Conservation (phyloP, 495 filamentous ascomycete genomes). For the Aspergillus avenaceus region DNA sequence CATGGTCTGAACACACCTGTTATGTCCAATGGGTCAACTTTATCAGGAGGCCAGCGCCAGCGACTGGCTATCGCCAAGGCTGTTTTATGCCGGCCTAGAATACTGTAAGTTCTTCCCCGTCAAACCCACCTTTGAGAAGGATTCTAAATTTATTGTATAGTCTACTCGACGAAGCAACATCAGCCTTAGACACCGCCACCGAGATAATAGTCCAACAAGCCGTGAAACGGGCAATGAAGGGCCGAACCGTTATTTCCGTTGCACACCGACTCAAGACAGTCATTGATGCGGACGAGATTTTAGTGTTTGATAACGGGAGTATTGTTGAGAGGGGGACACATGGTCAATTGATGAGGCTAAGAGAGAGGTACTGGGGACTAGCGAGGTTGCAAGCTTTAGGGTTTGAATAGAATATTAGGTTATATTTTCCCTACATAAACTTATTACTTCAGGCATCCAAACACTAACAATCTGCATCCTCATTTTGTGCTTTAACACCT, state of each 20-base stretch:
- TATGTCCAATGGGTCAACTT: neutral
- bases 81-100: conserved; percentile 32
- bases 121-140: too few relatives aligned
- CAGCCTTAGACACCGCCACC: conserved; percentile 53
- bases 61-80: conserved; percentile 45
- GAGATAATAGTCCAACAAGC: conserved; percentile 68
- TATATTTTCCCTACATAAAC: too few relatives aligned
- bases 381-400: conserved; percentile 12
- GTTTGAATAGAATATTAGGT: too few relatives aligned
- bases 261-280: conserved; percentile 45
- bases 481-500: too few relatives aligned
- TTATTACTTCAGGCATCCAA: too few relatives aligned
- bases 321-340: conserved; percentile 35
- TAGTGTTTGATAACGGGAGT: conserved; percentile 35
- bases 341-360: conserved; percentile 26
- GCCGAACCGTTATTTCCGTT: conserved; percentile 37
- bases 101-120: too few relatives aligned
- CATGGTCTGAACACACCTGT: conserved; percentile 5
- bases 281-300: conserved; percentile 36
- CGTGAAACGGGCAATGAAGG: conserved; percentile 33
- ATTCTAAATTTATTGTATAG: neutral
- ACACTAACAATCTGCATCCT: too few relatives aligned
- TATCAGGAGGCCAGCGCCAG: conserved; percentile 40
- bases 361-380: conserved; percentile 37
- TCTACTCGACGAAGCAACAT: conserved; percentile 53